Base-by-base conservation (phyloP, 352 stramenopile species). In the Phytophthora cajani region DNA sequence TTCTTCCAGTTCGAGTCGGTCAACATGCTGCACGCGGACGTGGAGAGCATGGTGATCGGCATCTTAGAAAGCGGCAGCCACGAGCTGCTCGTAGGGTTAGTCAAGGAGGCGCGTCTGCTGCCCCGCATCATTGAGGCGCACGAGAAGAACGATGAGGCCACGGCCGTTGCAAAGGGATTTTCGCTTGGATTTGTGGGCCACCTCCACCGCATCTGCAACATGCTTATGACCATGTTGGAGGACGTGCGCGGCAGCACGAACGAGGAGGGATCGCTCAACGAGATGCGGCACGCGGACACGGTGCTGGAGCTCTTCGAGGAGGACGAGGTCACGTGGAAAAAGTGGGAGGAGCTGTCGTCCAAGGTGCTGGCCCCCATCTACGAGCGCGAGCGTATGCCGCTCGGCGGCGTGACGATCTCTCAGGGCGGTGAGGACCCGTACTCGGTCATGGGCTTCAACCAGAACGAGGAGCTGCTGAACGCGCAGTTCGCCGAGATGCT, bases 1-100 rank as follows among this genome's bases (percentile, higher is more conserved):
- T 96, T 96, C 64, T 96, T 96, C 74, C 80, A 89, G 72, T 96
- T 96, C 64, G 87, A 95, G 58, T 91, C 77, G 50, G 87, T 94
- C 51, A 96, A 95, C 73, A 93, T 96, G 85, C 81, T 96, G 1
- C 89, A 96, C 57, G 80, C 89, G 1, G 87, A 96, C 46, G 80
- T 96, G 21, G 89, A 96, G 69, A 93, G 80, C 75, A 92, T 96
- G 83, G 78, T 95, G 30, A 81, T 94, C 40, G 87, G 87, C 19
- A 88, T 96, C 54, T 80, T 96, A 59, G 88, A 94, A 74, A 91
- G 82, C 65, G 88, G 86, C 32, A 88, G 89, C 53, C 78, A 84
- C 49, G 86, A 94, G 62, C 69, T 95, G 42, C 76, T 94, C 53
- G 77, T 81, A 54, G 85, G 78, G 62, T 80, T 96, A 75, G 88